Base-by-base conservation (phyloP, 805 yeast species). In the Hanseniaspora occidentalis region DNA sequence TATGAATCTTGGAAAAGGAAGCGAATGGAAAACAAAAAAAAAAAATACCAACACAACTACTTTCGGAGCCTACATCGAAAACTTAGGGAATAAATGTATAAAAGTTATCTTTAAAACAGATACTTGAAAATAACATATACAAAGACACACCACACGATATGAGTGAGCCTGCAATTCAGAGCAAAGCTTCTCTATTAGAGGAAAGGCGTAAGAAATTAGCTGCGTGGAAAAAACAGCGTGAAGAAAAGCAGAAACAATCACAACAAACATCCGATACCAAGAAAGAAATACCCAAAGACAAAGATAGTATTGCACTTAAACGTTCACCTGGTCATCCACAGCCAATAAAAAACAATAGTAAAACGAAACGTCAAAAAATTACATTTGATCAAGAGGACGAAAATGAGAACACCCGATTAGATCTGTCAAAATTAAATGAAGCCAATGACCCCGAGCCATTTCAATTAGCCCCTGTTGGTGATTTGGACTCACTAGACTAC, bases 171-270 rank as follows among this genome's bases (percentile, higher is more conserved):
- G 7, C 8, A n/a, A 18, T 8, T n/a, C 18, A 29, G 16, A 29
- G 6, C 18, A 29, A 29, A 9, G 17, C n/a, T 29, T 16, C 33
- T 29, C 52, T 55, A 24, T 52, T 58, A 40, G 56, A 57, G 39
- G 64, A 50, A 43, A 50, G 84, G 40, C 70, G 70, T 45, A 76
- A 72, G 45, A 70, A 68, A 47, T 51, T 77, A 37, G 73, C 73
- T 5, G 69, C 69, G 35, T 79, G 84, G 84, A 76, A 73, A 49
- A 29, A 14, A 18, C 33, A 29, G 8, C 33, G 33, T 29, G 18
- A 29, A 14, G 17, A 29, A 9, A 29, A 29, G 18, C 33, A 4
- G 25, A 7, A 23, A 23, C 7, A 7, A 7, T 7, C 7, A 23
- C 9, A 23, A 23, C 25, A 23, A 23, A 23, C 25, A 23, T 23